Base-by-base conservation (phyloP, 2,329 filamentous ascomycete species). In the Curvularia lunata region DNA sequence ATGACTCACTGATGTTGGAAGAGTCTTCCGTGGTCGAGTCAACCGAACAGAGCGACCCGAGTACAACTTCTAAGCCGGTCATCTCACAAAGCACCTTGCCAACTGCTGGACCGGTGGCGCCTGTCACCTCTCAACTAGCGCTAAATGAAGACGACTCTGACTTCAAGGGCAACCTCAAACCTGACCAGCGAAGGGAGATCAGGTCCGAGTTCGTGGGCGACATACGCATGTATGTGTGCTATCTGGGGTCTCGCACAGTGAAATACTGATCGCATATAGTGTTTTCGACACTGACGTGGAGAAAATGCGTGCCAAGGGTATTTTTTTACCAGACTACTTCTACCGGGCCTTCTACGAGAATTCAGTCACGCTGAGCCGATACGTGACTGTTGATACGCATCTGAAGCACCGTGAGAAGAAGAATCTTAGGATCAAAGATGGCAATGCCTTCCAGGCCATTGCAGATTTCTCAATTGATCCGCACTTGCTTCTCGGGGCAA, bases 391-490 rank as follows among this genome's bases (percentile, higher is more conserved):
- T 6, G 52, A 66, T 13, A 64, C 48, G 0, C 64, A 68, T 27
- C 12, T 47, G 0, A 54, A 60, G n/a, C 56, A 67, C 18, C 53
- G 57, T 0, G 57, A 61, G 4, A 21, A 28, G 5, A 51, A 49
- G 1, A 12, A 57, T 3, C 41, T 66, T 1, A 59, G 49, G 27
- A 23, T 67, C 8, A 2, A 25, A 0, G 38, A 52, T 1, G 43
- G 28, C 0, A 55, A 60, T 7, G 66, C 64, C 0, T 71, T 70
- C 34, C 67, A 69, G 34, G 30, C 67, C 3, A 37, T 67, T 7
- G 63, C 42, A 4, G 27, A 28, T 4, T 61, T 67, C 27, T 42
- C 40, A 12, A 5, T 12, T 66, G 3, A 67, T 50, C 1, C 32
- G 13, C 4, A 19, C 52, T 3, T 16, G 62, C 0, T 51, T 67